Evolutionary conservation across 2,329 filamentous ascomycete species (phyloP), one percentile per base, ranked within the genome.

Genomic region (Aureobasidium vineae): DNA sequence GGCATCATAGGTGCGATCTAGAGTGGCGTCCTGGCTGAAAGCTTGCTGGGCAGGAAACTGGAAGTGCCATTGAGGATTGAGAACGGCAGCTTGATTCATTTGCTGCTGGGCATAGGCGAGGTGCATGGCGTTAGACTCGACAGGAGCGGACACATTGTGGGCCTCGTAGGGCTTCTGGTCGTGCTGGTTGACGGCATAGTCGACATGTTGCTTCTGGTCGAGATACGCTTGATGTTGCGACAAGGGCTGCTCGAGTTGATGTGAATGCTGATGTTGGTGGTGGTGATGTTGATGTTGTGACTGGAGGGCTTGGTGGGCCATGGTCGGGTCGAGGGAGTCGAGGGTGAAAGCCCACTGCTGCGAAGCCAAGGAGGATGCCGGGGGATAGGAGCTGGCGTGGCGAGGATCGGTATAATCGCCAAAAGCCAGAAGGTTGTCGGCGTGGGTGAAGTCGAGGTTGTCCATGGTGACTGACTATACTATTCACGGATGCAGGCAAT

Each of bases 1-100:
- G 15, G 72, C 70, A 64, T 73, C 73, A 72, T 78, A 80, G 67
- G 76, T 71, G 66, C 77, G 69, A 67, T 74, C 71, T 73, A 78
- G 74, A 63, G 71, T 71, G 69, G 74, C 73, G 66, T 73, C 67
- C 61, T 77, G 71, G 56, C 66, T 64, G 66, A 72, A 75, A 63
- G 73, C 68, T 41, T 75, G 73, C 67, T 74, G 74, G 49, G 70
- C 65, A 59, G 66, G 68, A 65, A 67, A 73, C 69, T 79, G 79
- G 71, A 79, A 81, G 61, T 76, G 75, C 80, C 80, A 82, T 68
- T 78, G 77, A 38, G 74, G 74, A 28, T 74, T 70, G 45, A 77
- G 70, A 70, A 77, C 71, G 16, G 70, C 67, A 28, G 68, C 63
- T 38, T 70, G 65, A 38, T 52, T 70, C 66, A 70, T 66, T 63